A percentile compares a stretch with the other conserved stretches of the same genome.
These are phyloP conservation scores for Rhizophagus sp. DNA, from an alignment of 192 early-diverging fungal species.

Conservation along the genomic window DNA sequence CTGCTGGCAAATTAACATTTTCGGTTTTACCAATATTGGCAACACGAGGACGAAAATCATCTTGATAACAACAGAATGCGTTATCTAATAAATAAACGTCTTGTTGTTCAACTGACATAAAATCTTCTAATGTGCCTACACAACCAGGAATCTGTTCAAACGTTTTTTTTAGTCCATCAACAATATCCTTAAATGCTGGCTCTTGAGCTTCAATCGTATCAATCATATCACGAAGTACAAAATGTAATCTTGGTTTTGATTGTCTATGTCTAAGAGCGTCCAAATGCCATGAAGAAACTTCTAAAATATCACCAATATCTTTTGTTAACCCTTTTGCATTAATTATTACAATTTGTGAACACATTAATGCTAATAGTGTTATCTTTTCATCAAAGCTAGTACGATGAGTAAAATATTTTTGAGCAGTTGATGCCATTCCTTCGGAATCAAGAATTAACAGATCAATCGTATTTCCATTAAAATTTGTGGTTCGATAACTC, in stretches of 20 bases:
- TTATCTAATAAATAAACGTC: conserved; percentile 1
- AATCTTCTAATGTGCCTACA: background rate
- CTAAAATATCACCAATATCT: conserved; percentile 1
- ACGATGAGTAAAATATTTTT: background rate
- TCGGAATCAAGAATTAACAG: conserved; percentile 8
- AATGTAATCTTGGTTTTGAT: conserved; percentile 15
- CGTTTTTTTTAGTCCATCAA: background rate
- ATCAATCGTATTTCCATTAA: background rate
- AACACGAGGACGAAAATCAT: background rate
- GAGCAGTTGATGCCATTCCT: conserved; percentile 5
- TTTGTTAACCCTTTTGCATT: conserved; percentile 4
- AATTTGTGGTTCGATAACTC: background rate
- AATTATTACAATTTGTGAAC: conserved; percentile 13
- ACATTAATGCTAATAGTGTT: conserved; percentile 8
- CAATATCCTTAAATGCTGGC: conserved; percentile 6
- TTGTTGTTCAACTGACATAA: background rate
- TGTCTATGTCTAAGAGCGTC: background rate
- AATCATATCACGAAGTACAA: conserved; percentile 15
- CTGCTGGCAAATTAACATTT: background rate
- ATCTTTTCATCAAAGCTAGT: conserved; percentile 14
- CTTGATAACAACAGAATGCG: background rate
- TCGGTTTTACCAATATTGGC: background rate
- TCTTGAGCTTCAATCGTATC: background rate
- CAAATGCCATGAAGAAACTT: conserved; percentile 12
- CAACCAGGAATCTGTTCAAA: conserved; percentile 11